These are phyloP conservation scores for Leishmania tropica DNA, from an alignment of 208 protist species.

Conservation along the genomic window DNA sequence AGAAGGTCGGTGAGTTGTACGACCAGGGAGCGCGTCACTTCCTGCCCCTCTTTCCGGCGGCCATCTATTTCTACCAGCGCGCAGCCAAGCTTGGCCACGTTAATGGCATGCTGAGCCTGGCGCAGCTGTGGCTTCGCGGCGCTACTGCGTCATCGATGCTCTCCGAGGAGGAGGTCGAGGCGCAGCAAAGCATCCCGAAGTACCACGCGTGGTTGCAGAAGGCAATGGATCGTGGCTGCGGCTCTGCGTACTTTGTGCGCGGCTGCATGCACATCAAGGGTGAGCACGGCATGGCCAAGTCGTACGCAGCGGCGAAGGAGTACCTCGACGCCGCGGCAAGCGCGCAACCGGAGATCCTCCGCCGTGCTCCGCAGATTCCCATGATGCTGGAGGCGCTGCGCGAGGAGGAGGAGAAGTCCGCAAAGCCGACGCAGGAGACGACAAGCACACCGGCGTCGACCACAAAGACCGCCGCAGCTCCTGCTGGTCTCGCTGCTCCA, in stretches of 20 bases:
- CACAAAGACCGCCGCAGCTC: background rate
- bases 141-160: slow-evolving; percentile 71
- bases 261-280: slow-evolving; percentile 87
- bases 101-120: slow-evolving; percentile 84
- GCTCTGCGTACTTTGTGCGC: slow-evolving; percentile 86
- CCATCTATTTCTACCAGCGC: slow-evolving; percentile 90
- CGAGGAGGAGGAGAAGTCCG: slow-evolving; percentile 49
- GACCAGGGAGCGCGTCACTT: slow-evolving; percentile 85
- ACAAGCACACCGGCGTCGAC: slow-evolving; percentile 9
- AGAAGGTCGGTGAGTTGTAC: slow-evolving; percentile 86
- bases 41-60: slow-evolving; percentile 84
- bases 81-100: slow-evolving; percentile 80
- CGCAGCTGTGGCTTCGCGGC: slow-evolving; percentile 84
- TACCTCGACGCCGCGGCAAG: slow-evolving; percentile 65
- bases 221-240: slow-evolving; percentile 84
- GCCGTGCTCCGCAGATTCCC: slow-evolving; percentile 63
- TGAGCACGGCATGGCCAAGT: slow-evolving; percentile 77
- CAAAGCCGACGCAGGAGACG: background rate
- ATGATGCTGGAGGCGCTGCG: slow-evolving; percentile 69
- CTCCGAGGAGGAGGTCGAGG: slow-evolving; percentile 67
- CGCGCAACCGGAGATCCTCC: slow-evolving; percentile 68
- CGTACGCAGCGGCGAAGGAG: slow-evolving; percentile 73
- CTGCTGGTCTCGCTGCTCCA: slow-evolving; percentile 1
- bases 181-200: slow-evolving; percentile 61
- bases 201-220: slow-evolving; percentile 88